Evolutionary conservation across 768 basidiomycete genomes (phyloP), one percentile per base, ranked within the genome.

Genomic region (Strobilomyces dryophilus): DNA sequence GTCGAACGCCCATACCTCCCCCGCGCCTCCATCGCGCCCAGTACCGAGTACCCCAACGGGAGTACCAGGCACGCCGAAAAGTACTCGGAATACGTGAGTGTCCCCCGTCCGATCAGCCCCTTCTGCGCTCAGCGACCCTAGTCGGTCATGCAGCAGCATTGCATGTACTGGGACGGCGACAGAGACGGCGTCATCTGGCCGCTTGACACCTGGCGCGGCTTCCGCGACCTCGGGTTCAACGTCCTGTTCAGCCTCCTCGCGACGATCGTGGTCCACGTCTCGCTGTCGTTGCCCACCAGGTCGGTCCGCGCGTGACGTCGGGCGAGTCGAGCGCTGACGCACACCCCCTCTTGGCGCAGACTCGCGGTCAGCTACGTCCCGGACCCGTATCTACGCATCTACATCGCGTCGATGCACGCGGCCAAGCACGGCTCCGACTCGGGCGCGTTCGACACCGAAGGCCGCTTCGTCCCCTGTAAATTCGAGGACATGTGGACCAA

Each of bases 401-500:
- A 67, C 47, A 26, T 76, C 39, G 48, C 27, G 37, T 61, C 62
- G 52, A 71, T 74, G 42, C 71, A 74, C 45, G 63, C 67, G 27
- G 61, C 58, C 47, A 74, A 76, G 58, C 76, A 78, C 54, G 76
- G 76, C 1, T 71, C 70, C 18, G 76, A 77, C 61, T 72, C 73
- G 14, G 75, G 72, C n/a, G 50, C 59, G 5, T 76, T 74, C 53
- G 73, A 74, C 51, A 67, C 66, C 47, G 71, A 75, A 55, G 75
- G 76, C 1, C 67, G 73, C 1, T 76, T 76, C 64, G 49, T 72
- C 37, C 67, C 73, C 11, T 68, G 70, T 54, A 69, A 68, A 53
- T 77, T 78, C 45, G 74, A 76, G 49, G 74, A 73, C 56, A 73
- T 76, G 52, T 78, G 77, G 65, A 54, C 61, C 54, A 74, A 74